Conservation (phyloP, 2,329 filamentous ascomycete species). For the Colletotrichum lentis region DNA sequence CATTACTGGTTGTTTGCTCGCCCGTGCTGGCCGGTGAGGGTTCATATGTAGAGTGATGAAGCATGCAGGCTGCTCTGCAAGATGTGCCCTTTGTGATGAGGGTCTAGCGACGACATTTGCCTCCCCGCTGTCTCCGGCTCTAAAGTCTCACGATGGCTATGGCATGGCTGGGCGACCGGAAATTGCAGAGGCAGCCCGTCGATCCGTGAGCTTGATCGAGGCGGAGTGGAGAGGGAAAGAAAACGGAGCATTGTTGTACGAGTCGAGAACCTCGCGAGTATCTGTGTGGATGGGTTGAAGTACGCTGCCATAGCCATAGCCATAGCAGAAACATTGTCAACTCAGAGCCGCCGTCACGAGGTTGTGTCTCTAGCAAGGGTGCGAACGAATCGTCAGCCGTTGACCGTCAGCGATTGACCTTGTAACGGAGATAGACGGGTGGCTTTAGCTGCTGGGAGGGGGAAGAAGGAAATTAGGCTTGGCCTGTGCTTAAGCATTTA, state of each 20-base stretch:
- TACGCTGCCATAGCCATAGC: not conserved
- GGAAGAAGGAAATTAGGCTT: slow-evolving; percentile 1
- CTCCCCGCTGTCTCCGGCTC: slow-evolving; percentile 13
- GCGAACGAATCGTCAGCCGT: slow-evolving; percentile 7
- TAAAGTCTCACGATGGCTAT: slow-evolving; percentile 37
- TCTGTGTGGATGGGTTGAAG: not conserved
- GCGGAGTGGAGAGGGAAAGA: not conserved
- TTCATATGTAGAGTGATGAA: slow-evolving; percentile 7
- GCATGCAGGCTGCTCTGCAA: slow-evolving; percentile 15
- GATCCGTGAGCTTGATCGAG: slow-evolving; percentile 10
- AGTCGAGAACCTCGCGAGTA: not conserved
- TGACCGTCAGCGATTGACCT: slow-evolving; percentile 24
- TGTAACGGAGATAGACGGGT: slow-evolving; percentile 1
- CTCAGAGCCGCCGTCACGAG: not conserved
- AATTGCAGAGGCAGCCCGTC: not conserved
- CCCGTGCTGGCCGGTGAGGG: not conserved
- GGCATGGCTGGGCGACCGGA: not conserved
- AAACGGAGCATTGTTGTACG: not conserved
- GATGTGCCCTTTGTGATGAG: slow-evolving; percentile 7
- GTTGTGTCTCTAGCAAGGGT: slow-evolving; percentile 2
- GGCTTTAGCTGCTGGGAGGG: not conserved
- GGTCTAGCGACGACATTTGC: not conserved
- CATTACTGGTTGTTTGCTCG: not conserved
- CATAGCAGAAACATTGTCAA: not conserved
- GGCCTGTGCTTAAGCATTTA: slow-evolving; percentile 15